Percentiles rank a stretch among this genome's conserved stretches.
These are phyloP conservation scores for Oryza rufipogon DNA, from an alignment of 176 grass and related monocot genomes.

Conservation along the genomic window DNA sequence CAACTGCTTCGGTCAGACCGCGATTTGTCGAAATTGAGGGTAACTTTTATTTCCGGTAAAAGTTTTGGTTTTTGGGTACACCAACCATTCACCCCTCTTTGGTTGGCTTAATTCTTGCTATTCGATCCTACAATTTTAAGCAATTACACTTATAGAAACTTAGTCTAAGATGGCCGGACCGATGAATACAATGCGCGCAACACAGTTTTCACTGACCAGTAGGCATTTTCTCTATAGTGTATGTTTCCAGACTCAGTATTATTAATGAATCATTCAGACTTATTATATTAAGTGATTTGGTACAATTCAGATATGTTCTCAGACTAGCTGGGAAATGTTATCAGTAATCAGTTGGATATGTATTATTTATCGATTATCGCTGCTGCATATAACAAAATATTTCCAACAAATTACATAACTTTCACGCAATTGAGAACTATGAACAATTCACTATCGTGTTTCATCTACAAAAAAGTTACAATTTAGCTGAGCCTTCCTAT, in stretches of 20 bases:
- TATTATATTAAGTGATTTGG: not conserved
- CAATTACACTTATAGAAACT: too few species aligned
- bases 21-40: too few species aligned
- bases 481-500: conserved; percentile 23
- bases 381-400: not conserved
- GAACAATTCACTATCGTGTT: conserved; percentile 3
- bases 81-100: too few species aligned
- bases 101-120: too few species aligned
- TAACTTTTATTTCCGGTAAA: too few species aligned
- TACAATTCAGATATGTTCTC: conserved; percentile 10
- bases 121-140: too few species aligned
- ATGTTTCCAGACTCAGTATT: not conserved
- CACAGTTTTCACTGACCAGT: too few species aligned
- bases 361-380: not conserved
- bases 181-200: too few species aligned
- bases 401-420: conserved; percentile 15
- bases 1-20: too few species aligned
- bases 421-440: conserved; percentile 22
- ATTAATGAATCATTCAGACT: not conserved
- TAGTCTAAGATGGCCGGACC: too few species aligned
- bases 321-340: not conserved
- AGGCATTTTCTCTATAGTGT: not conserved
- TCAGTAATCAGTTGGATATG: not conserved
- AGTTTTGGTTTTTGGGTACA: too few species aligned
- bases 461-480: conserved; percentile 12